Evolutionary conservation across 2,329 filamentous ascomycete genomes (phyloP).

Genomic region (Podosphaera aphanis): DNA sequence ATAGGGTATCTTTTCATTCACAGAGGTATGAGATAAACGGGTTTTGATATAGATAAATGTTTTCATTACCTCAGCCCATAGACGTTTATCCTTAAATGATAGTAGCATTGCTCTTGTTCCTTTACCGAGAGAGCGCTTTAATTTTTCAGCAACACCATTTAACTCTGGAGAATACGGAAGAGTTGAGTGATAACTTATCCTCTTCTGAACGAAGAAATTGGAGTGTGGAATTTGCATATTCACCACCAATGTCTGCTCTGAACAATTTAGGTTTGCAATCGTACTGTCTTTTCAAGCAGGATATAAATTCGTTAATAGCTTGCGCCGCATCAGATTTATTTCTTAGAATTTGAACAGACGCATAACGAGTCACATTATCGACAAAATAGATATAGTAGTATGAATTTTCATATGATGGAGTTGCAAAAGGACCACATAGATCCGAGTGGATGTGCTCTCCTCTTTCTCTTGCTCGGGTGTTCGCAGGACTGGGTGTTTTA

Average conservation of each 20-base stretch:
- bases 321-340: background rate
- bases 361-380: background rate
- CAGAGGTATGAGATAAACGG: background rate
- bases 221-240: background rate
- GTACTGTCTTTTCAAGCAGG: background rate
- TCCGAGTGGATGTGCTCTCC: background rate
- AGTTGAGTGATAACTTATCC: background rate
- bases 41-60: background rate
- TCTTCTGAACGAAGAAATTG: background rate
- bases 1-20: background rate
- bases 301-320: background rate
- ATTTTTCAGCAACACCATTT: background rate
- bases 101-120: background rate
- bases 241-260: background rate
- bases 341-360: background rate
- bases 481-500: too few species aligned
- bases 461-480: too few species aligned
- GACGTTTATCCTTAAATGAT: background rate
- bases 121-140: background rate
- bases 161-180: background rate
- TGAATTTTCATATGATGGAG: background rate
- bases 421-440: background rate
- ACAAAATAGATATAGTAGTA: background rate
- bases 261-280: background rate
- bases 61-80: background rate